Conservation (phyloP, 1,139 yeast species). For the Kodamaea fungicola region DNA sequence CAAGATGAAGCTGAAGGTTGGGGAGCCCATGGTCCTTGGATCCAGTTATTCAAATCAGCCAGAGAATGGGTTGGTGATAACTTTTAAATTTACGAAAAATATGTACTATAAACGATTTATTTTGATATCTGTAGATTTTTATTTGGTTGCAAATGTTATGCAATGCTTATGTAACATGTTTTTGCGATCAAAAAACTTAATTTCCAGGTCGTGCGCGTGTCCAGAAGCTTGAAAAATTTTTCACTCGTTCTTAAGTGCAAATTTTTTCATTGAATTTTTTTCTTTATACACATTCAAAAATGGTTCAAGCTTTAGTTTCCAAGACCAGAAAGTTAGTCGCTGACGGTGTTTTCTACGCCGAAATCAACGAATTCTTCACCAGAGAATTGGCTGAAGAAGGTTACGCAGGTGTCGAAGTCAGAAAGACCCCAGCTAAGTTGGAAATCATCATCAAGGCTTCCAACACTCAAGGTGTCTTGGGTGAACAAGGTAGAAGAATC, state of each 20-base stretch:
- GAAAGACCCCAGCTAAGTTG: slow-evolving; percentile 97
- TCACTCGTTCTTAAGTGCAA: slow-evolving; percentile 3
- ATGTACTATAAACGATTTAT: neutral
- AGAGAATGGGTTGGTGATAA: slow-evolving; percentile 82
- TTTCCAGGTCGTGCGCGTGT: slow-evolving; percentile 9
- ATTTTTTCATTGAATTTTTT: slow-evolving; percentile 4
- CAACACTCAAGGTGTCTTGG: slow-evolving; percentile 97
- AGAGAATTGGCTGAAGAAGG: slow-evolving; percentile 99
- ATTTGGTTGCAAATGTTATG: neutral
- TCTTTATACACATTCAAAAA: slow-evolving; percentile 20
- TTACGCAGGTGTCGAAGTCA: slow-evolving; percentile 99
- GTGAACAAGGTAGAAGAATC: slow-evolving; percentile 99
- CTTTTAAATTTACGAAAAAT: slow-evolving; percentile 9
- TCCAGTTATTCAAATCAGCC: slow-evolving; percentile 87
- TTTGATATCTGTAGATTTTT: neutral
- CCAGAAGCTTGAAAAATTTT: slow-evolving; percentile 8
- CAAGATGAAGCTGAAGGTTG: slow-evolving; percentile 57
- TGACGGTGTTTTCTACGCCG: slow-evolving; percentile 99
- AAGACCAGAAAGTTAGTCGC: slow-evolving; percentile 93
- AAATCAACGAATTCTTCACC: slow-evolving; percentile 99
- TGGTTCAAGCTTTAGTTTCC: slow-evolving; percentile 64
- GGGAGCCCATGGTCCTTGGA: slow-evolving; percentile 91
- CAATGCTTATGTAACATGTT: too few species aligned
- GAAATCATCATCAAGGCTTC: slow-evolving; percentile 99
- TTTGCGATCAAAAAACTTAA: neutral